Conservation (phyloP, 2,329 filamentous ascomycete species). For the Aspergillus sp. region DNA sequence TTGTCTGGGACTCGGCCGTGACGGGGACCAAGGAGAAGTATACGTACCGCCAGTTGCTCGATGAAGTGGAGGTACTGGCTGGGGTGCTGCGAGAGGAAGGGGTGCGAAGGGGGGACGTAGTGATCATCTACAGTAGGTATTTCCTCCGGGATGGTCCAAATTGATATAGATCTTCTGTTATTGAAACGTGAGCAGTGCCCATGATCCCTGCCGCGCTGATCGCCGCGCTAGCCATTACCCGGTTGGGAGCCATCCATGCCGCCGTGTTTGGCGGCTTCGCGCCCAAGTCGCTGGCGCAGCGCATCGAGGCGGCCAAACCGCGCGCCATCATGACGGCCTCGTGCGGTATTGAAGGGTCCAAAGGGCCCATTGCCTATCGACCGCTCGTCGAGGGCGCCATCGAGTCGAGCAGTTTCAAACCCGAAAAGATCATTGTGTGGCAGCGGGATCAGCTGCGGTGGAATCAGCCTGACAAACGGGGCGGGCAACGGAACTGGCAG, state of each 20-base stretch:
- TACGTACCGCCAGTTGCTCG: constrained; percentile 72
- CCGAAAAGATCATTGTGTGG: constrained; percentile 74
- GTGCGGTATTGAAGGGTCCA: constrained; percentile 85
- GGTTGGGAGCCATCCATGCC: constrained; percentile 83
- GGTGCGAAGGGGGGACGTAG: constrained; percentile 78
- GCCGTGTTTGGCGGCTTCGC: constrained; percentile 95
- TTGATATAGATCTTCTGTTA: background rate
- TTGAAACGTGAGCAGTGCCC: constrained; percentile 62
- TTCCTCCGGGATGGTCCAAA: constrained; percentile 4
- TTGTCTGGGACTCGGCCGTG: constrained; percentile 87
- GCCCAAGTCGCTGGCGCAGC: constrained; percentile 74
- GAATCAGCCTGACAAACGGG: constrained; percentile 65
- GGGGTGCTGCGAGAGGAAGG: constrained; percentile 80
- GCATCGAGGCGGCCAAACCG: constrained; percentile 79
- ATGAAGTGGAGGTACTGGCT: constrained; percentile 78
- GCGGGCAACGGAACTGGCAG: constrained; percentile 78
- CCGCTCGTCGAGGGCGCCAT: constrained; percentile 75
- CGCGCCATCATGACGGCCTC: constrained; percentile 80
- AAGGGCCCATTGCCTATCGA: constrained; percentile 75
- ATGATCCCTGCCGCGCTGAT: constrained; percentile 92
- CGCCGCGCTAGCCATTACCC: constrained; percentile 76
- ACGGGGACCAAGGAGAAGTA: constrained; percentile 69
- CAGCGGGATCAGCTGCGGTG: constrained; percentile 76
- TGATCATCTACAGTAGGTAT: constrained; percentile 78
- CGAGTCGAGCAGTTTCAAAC: constrained; percentile 66